Conservation (phyloP, 192 early-diverging fungal genomes). For the Chytriomyces sp. region DNA sequence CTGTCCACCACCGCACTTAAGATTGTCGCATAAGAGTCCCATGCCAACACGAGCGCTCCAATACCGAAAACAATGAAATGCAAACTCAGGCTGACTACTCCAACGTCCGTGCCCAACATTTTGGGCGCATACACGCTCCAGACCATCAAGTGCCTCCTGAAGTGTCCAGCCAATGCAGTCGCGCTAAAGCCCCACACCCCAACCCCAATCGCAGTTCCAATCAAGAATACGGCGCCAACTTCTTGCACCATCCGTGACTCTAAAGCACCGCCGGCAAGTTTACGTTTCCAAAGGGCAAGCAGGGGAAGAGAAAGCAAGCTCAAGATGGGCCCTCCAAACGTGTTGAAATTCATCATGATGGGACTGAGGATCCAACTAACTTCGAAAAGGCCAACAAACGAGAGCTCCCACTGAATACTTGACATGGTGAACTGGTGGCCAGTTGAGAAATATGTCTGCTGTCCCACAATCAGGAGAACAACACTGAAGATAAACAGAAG, state of each 20-base stretch:
- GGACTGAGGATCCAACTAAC: conserved; percentile 74
- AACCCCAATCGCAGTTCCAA: conserved; percentile 43
- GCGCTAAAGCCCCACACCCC: conserved; percentile 42
- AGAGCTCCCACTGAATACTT: conserved; percentile 89
- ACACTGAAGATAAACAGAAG: conserved; percentile 48
- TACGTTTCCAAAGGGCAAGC: conserved; percentile 58
- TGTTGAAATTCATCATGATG: conserved; percentile 75
- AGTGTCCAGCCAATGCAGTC: conserved; percentile 65
- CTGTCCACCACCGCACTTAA: background rate
- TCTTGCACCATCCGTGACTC: conserved; percentile 46
- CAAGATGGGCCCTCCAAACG: conserved; percentile 59
- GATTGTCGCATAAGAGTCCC: conserved; percentile 25
- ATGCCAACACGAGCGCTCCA: conserved; percentile 19
- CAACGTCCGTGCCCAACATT: conserved; percentile 60
- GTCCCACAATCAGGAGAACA: conserved; percentile 47
- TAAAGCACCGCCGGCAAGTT: conserved; percentile 41
- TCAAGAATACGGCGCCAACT: conserved; percentile 37
- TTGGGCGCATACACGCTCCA: conserved; percentile 96
- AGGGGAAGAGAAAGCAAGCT: conserved; percentile 58
- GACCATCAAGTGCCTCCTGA: conserved; percentile 92
- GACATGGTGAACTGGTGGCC: conserved; percentile 90
- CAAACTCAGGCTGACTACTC: conserved; percentile 21
- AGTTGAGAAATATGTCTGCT: conserved; percentile 80
- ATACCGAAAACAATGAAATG: conserved; percentile 29
- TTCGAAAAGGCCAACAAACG: conserved; percentile 80